These are phyloP conservation scores for Ogataea degrootiae DNA, from an alignment of 805 yeast species.

Conservation along the genomic window DNA sequence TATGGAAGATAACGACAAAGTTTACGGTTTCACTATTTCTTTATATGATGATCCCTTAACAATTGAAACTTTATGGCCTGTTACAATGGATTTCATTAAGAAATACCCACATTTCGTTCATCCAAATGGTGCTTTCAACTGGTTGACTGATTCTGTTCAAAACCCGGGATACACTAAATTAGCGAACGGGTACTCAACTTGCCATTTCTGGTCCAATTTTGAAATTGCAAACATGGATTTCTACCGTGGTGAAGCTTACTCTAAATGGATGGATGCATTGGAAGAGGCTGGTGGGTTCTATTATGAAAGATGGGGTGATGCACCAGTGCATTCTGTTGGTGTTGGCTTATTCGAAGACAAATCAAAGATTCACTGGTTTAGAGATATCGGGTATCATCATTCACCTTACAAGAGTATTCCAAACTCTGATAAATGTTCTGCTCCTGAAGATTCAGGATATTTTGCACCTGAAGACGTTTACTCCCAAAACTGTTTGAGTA, in stretches of 20 bases:
- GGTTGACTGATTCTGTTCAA: constrained; percentile 49
- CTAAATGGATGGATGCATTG: constrained; percentile 57
- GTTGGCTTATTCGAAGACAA: constrained; percentile 69
- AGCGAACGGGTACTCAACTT: constrained; percentile 47
- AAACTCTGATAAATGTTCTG: constrained; percentile 44
- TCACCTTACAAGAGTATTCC: constrained; percentile 80
- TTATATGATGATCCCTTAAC: constrained; percentile 69
- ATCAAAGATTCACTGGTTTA: constrained; percentile 74
- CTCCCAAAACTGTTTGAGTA: constrained; percentile 31
- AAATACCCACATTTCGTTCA: constrained; percentile 56
- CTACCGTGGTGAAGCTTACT: constrained; percentile 65
- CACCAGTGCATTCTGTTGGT: constrained; percentile 82
- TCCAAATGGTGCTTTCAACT: constrained; percentile 53
- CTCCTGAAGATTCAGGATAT: constrained; percentile 30
- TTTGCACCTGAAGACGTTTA: constrained; percentile 32
- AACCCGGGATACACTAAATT: constrained; percentile 38
- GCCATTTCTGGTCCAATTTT: constrained; percentile 89
- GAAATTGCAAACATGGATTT: constrained; percentile 85
- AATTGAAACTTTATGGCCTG: constrained; percentile 64
- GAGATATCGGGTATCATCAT: constrained; percentile 77
- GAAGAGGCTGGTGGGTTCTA: constrained; percentile 79
- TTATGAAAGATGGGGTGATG: constrained; percentile 93
- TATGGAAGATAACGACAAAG: constrained; percentile 62
- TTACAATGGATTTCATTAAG: constrained; percentile 57
- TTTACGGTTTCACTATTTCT: constrained; percentile 71